Percentiles rank a stretch among this genome's conserved stretches.
Conservation (phyloP, 1,284 basidiomycete genomes). For the Melampsora americana region DNA sequence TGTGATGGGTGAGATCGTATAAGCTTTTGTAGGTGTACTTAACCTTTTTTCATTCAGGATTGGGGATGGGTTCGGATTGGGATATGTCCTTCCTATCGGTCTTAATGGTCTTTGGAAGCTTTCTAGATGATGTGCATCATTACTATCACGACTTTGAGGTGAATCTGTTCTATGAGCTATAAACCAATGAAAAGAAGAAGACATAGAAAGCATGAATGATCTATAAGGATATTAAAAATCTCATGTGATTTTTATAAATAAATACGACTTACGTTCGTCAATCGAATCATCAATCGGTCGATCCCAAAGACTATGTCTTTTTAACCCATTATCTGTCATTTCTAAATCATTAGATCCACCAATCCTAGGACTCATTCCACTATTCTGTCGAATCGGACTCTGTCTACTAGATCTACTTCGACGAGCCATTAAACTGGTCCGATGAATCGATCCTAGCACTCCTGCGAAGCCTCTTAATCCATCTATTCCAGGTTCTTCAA, state of each 20-base stretch:
- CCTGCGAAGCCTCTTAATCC: conserved; percentile 53
- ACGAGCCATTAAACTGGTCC: conserved; percentile 51
- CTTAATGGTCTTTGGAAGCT: no score
- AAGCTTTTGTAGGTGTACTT: no score
- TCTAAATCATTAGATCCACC: not conserved
- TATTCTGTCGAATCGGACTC: not conserved
- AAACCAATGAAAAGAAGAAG: no score
- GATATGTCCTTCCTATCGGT: no score
- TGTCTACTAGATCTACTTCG: conserved; percentile 33
- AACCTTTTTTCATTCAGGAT: no score
- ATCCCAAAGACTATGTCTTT: conserved; percentile 33
- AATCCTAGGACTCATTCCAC: conserved; percentile 7
- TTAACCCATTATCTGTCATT: conserved; percentile 13
- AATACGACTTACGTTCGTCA: not conserved
- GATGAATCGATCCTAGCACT: conserved; percentile 52
- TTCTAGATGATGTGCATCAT: not conserved
- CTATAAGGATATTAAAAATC: not conserved
- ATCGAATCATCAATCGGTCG: conserved; percentile 22
- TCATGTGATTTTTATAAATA: not conserved
- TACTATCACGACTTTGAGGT: not conserved
- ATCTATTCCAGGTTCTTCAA: conserved; percentile 52
- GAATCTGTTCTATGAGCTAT: not conserved
- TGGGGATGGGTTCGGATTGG: no score
- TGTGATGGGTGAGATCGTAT: no score
- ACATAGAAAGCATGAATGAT: no score